Conservation (phyloP, 257 asterid species). For the Solanum stenotomum region DNA sequence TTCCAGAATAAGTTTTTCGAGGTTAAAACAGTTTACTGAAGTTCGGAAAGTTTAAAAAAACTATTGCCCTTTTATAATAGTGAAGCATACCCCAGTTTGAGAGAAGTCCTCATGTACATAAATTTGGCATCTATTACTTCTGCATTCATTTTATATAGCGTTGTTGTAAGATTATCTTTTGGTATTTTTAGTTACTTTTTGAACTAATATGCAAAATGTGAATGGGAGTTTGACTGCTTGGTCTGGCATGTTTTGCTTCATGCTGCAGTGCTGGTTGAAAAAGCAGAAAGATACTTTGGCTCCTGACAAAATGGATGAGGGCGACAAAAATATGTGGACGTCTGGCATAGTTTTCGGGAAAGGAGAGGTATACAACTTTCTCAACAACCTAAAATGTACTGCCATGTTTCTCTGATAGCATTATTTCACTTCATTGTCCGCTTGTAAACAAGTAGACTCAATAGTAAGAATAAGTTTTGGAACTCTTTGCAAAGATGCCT, state of each 20-base stretch:
- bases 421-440: background rate
- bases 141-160: background rate
- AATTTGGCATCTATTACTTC: background rate
- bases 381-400: background rate
- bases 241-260: background rate
- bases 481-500: background rate
- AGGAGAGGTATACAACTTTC: conserved; percentile 63
- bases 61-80: background rate
- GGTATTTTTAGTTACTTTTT: background rate
- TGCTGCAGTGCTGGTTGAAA: conserved; percentile 89
- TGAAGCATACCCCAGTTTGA: background rate
- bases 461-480: background rate
- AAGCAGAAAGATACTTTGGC: conserved; percentile 67
- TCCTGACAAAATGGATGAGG: conserved; percentile 52
- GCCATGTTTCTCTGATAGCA: background rate
- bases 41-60: background rate
- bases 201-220: background rate
- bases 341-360: conserved; percentile 75
- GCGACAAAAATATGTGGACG: conserved; percentile 63
- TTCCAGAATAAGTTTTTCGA: background rate
- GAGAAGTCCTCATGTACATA: background rate
- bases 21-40: background rate
- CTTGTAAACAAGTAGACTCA: background rate
- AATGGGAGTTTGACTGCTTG: background rate
- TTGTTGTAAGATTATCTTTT: background rate